A percentile compares a stretch with the other conserved stretches of the same genome.
Conservation (phyloP, 75 land plant genomes). For the Picea glauca region DNA sequence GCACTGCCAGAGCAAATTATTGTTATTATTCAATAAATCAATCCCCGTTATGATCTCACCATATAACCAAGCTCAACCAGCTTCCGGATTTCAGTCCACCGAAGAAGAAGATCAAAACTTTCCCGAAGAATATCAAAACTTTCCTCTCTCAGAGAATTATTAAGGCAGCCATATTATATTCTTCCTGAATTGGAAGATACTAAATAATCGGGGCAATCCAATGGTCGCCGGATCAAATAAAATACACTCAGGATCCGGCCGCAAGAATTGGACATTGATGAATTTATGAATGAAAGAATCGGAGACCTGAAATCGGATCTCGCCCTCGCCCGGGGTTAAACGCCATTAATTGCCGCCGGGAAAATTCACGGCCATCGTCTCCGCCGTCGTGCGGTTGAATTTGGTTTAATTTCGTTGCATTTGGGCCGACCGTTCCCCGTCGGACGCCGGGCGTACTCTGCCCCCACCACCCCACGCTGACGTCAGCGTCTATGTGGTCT, state of each 20-base stretch:
- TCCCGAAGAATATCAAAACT: too few species aligned
- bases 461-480: too few species aligned
- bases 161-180: background rate
- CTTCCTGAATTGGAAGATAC: background rate
- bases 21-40: background rate
- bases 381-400: background rate
- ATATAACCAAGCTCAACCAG: background rate
- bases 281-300: background rate
- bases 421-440: background rate
- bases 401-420: background rate
- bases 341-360: slow-evolving; percentile 1
- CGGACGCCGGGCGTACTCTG: too few species aligned
- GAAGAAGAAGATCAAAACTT: background rate
- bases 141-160: background rate
- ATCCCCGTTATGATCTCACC: background rate
- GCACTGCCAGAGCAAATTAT: background rate
- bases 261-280: background rate
- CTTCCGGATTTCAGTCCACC: background rate
- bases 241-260: background rate
- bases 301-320: background rate
- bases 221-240: background rate
- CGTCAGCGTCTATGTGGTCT: too few species aligned
- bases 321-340: background rate
- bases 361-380: background rate
- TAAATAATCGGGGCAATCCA: background rate